phyloP scores from a whole-genome alignment of 495 filamentous ascomycete genomes.

The Talaromyces proteolyticus region DNA sequence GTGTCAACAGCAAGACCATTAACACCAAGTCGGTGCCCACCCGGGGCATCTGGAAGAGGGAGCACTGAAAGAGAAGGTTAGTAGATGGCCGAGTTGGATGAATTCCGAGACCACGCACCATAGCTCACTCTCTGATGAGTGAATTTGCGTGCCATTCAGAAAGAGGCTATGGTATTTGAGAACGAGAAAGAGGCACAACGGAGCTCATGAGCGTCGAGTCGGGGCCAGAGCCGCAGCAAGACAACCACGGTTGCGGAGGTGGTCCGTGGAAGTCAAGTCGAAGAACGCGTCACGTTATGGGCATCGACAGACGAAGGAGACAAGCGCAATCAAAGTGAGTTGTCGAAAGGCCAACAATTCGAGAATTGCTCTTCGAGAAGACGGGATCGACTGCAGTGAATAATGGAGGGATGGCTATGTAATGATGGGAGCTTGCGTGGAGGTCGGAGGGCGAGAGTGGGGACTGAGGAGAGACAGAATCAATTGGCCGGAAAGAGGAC shows the following conservation, averaged over 20 bases:
- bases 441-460: neutral
- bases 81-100: neutral
- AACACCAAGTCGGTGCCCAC: slow-evolving; percentile 88
- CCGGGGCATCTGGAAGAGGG: slow-evolving; percentile 84
- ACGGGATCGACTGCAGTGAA: neutral
- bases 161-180: neutral
- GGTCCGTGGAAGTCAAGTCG: neutral
- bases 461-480: neutral
- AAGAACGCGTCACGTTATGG: neutral
- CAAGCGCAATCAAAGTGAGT: neutral
- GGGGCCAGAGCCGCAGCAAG: slow-evolving; percentile 1
- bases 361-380: too few relatives aligned
- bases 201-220: neutral
- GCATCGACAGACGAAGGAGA: neutral
- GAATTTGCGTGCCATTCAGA: slow-evolving; percentile 43
- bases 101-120: slow-evolving; percentile 19
- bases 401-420: too few relatives aligned
- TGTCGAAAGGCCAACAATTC: too few relatives aligned
- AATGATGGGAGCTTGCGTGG: neutral
- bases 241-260: neutral
- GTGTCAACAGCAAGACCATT: slow-evolving; percentile 87
- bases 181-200: neutral
- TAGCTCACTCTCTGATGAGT: slow-evolving; percentile 47
- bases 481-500: neutral
- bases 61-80: slow-evolving; percentile 56